These are phyloP conservation scores for Geoglossum cookeanum DNA, from an alignment of 2,329 filamentous ascomycete species.

Conservation along the genomic window DNA sequence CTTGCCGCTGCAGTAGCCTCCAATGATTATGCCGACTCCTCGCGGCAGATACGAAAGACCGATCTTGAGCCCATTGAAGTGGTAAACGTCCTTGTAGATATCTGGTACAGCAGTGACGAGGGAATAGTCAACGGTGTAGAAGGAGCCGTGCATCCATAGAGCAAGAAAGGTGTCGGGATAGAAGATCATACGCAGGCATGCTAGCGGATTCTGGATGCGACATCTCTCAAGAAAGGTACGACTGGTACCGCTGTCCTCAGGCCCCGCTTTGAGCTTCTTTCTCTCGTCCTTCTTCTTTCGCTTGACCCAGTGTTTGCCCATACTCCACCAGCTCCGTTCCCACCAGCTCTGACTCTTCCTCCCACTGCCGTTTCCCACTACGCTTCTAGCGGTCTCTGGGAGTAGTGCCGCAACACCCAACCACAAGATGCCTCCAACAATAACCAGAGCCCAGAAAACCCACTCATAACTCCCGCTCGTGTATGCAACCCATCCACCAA, in stretches of 20 bases:
- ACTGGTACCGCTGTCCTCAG: conserved; percentile 9
- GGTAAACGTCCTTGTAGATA: conserved; percentile 26
- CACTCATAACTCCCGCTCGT: conserved; percentile 9
- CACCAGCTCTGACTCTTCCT: background rate
- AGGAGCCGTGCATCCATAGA: conserved; percentile 20
- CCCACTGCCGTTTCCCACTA: conserved; percentile 9
- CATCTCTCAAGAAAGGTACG: background rate
- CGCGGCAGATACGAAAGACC: conserved; percentile 23
- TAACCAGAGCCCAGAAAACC: conserved; percentile 13
- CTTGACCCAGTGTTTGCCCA: background rate
- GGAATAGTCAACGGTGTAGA: conserved; percentile 30
- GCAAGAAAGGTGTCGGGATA: conserved; percentile 20
- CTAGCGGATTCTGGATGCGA: too few relatives aligned
- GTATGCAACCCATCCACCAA: conserved; percentile 12
- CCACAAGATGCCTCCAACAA: conserved; percentile 8
- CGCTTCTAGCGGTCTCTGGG: conserved; percentile 9
- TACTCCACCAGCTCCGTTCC: background rate
- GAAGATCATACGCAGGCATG: conserved; percentile 14
- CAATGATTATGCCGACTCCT: conserved; percentile 22
- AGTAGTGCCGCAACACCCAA: conserved; percentile 4
- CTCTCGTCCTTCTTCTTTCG: background rate
- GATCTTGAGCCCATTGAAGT: conserved; percentile 28
- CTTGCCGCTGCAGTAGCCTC: conserved; percentile 21
- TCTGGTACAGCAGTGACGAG: conserved; percentile 27
- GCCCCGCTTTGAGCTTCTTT: background rate